Evolutionary conservation across 805 yeast species (phyloP), one percentile per base, ranked within the genome.

Genomic region (Teunomyces stri): DNA sequence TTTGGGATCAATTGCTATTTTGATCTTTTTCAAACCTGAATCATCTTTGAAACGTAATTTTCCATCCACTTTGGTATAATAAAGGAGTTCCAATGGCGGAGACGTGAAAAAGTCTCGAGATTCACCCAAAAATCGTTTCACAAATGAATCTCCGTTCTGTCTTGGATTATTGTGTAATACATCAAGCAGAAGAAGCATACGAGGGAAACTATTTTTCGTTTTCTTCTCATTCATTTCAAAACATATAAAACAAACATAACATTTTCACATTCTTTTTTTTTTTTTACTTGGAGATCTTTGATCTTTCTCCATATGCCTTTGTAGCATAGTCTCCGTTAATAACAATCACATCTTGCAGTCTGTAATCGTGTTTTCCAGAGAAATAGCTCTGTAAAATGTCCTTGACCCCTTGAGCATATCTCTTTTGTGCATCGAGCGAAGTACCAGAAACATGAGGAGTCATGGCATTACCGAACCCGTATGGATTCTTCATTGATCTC

Each of bases 361-460:
- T 76, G 72, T 86, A 87, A 60, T 86, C 87, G 44, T 63, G 64
- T 62, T 79, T 82, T 43, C 81, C 80, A 45, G 78, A 59, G 67
- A 87, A 80, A 71, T 79, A 86, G 28, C 82, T 75, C 47, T 76
- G 73, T 64, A 87, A 76, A 58, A 87, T 85, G 54, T 71, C 71
- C 71, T 82, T 78, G 33, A 82, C 82, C 44, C 95, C 95, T 21
- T 66, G 68, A 13, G 92, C 81, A 58, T 87, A 87, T 60, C 94
- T 76, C 35, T 73, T 71, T 70, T 87, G 94, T 31, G 95, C 92
- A 64, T 87, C 92, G 55, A 87, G 70, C 37, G 89, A 82, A 21
- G 92, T 82, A 51, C 95, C 94, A 45, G 88, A 81, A 56, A 82
- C 79, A 62, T 86, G 94, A 16, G 91, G 90, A 44, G 89, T 84